A percentile compares a stretch with the other conserved stretches of the same genome.
Evolutionary conservation across 345 rosid species (phyloP).

Genomic region (Camelina hispida): DNA sequence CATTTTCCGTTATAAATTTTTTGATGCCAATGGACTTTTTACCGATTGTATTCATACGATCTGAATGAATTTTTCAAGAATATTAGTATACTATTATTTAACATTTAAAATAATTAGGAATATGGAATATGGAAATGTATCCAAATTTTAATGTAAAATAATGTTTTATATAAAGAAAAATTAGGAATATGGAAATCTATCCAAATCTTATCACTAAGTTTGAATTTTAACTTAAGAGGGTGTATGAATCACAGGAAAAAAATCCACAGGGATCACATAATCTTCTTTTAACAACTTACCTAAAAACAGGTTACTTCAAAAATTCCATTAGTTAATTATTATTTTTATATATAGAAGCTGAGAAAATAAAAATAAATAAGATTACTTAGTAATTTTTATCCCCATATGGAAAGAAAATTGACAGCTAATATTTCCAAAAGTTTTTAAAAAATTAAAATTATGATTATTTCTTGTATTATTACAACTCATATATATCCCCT

Average conservation of each 20-base stretch:
- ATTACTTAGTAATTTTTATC: background rate
- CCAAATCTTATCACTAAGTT: background rate
- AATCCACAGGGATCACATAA: background rate
- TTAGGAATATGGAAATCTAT: background rate
- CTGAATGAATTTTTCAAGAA: background rate
- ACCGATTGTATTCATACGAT: background rate
- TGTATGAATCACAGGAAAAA: background rate
- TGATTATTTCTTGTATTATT: too few relatives aligned
- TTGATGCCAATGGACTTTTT: background rate
- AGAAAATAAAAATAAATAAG: background rate
- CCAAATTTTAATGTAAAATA: background rate
- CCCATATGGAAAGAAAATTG: background rate
- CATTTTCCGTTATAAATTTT: background rate
- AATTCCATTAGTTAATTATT: background rate
- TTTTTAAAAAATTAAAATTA: background rate
- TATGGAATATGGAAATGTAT: background rate
- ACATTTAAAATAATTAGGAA: background rate
- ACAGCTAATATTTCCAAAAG: background rate
- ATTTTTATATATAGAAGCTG: background rate
- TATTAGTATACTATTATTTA: background rate
- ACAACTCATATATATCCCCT: background rate
- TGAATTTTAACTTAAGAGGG: background rate
- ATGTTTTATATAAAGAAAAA: background rate
- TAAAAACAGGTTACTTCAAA: background rate
- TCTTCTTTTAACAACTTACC: background rate